Conservation (phyloP, 768 basidiomycete genomes). For the Kwoniella sp. region DNA sequence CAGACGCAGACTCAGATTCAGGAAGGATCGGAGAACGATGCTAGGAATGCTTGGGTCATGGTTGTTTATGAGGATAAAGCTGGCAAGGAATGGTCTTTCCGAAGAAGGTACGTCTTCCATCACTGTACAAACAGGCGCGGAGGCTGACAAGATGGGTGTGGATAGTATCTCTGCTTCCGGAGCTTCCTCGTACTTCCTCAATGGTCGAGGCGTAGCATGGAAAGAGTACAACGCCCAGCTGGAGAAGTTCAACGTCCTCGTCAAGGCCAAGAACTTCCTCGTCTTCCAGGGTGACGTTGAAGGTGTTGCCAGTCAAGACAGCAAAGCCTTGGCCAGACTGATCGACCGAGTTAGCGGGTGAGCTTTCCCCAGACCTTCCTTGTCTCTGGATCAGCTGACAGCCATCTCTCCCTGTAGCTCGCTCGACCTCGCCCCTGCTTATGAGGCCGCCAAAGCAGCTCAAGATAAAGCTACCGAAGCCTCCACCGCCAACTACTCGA, state of each 20-base stretch:
- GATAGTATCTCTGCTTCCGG: conserved; percentile 82
- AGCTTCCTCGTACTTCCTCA: conserved; percentile 86
- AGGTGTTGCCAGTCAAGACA: conserved; percentile 90
- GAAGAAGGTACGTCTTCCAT: conserved; percentile 73
- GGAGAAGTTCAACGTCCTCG: conserved; percentile 86
- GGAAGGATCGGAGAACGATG: conserved; percentile 67
- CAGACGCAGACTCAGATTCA: conserved; percentile 57
- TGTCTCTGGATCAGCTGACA: background rate
- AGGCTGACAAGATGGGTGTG: conserved; percentile 1
- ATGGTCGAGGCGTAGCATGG: conserved; percentile 78
- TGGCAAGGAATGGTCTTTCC: conserved; percentile 84
- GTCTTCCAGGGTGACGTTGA: conserved; percentile 99
- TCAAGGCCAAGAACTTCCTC: conserved; percentile 98
- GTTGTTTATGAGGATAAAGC: conserved; percentile 80
- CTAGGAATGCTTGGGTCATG: conserved; percentile 92
- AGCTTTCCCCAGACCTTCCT: conserved; percentile 12
- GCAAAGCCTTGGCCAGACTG: conserved; percentile 81
- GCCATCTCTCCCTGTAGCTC: conserved; percentile 58
- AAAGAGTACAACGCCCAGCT: conserved; percentile 85
- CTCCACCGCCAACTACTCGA: conserved; percentile 91
- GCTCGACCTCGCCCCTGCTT: conserved; percentile 81
- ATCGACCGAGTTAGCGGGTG: conserved; percentile 92
- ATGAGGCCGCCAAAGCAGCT: conserved; percentile 81
- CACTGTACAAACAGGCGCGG: background rate
- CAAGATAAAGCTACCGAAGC: conserved; percentile 91